These are phyloP conservation scores for Filobasidium wieringae DNA, from an alignment of 768 basidiomycete genomes.

Conservation along the genomic window DNA sequence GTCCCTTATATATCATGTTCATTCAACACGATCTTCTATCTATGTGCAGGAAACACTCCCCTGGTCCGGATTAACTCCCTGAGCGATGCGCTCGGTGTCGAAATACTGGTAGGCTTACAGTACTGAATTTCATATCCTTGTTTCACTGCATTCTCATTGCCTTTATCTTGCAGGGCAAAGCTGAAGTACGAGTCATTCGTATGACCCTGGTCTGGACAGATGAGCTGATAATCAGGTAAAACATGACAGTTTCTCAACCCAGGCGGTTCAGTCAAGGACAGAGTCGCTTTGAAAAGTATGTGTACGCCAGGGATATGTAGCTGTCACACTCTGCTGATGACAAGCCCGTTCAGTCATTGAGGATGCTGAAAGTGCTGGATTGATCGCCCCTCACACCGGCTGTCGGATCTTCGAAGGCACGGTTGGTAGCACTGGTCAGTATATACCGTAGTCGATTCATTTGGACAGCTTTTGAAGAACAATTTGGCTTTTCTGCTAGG, in stretches of 20 bases:
- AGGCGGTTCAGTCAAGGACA: conserved; percentile 93
- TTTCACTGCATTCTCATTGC: not conserved
- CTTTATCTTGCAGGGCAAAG: conserved; percentile 54
- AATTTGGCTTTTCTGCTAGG: conserved; percentile 41
- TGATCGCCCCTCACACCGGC: conserved; percentile 71
- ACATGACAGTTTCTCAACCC: conserved; percentile 73
- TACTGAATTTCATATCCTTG: not conserved
- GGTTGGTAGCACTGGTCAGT: conserved; percentile 46
- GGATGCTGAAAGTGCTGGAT: conserved; percentile 73
- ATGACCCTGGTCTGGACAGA: not conserved
- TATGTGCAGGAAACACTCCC: conserved; percentile 71
- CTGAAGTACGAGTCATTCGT: conserved; percentile 54
- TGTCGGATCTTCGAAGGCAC: conserved; percentile 96
- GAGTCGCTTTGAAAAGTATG: conserved; percentile 84
- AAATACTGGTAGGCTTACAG: conserved; percentile 52
- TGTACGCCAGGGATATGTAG: not conserved
- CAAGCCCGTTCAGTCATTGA: conserved; percentile 59
- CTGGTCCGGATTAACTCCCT: conserved; percentile 80
- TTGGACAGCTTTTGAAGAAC: conserved; percentile 53
- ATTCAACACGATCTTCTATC: too few species aligned
- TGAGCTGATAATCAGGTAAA: not conserved
- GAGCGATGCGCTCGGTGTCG: conserved; percentile 79
- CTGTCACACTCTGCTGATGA: not conserved
- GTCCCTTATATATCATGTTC: not conserved
- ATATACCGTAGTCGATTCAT: not conserved